Evolutionary conservation across 179 eudicot genomes (phyloP), one percentile per base, ranked within the genome.

Genomic region (Silene coronaria): DNA sequence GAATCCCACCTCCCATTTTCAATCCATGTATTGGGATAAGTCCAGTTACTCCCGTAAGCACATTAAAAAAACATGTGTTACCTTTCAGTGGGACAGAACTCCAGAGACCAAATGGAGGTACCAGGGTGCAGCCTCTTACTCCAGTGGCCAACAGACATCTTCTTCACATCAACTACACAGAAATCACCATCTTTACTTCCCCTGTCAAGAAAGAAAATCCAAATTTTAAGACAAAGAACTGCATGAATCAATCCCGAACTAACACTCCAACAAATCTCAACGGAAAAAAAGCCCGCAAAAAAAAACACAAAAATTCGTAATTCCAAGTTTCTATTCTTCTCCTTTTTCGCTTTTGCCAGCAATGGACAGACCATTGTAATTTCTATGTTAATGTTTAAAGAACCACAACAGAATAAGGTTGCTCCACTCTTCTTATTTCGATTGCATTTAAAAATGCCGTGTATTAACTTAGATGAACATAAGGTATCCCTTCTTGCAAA

Each of bases 171-270:
- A 70, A 89, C 91, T 73, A 95, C 93, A 77, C 97, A 92, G 53
- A 92, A 66, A 80, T 95, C 99, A 60, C 99, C 99, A 84, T 92
- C 99, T 84, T 86, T 90, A 85, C 97, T 95, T 82, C 93, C 97
- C 79, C 97, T 95, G 73, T 55, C 68, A 72, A 64, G 26, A 73
- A 19, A 57, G 28, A 36, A 67, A 53, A 71, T 34, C 6, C 21
- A 48, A 45, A 60, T 9, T 17, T 13, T 24, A 8, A 77, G 61
- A 23, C 48, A 45, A 17, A 10, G 21, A 16, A 58, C 2, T 53
- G 6, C 21, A 53, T 53, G 58, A 53, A 53, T 1, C 58, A 69
- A 30, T 9, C 57, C 42, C 55, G 5, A 26, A 70, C 57, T 45
- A n/a, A 4, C 13, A 46, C 34, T 67, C 28, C 5, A 51, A 36